phyloP scores from a whole-genome alignment of 768 basidiomycete species.

The Lanmaoa rubissima region DNA sequence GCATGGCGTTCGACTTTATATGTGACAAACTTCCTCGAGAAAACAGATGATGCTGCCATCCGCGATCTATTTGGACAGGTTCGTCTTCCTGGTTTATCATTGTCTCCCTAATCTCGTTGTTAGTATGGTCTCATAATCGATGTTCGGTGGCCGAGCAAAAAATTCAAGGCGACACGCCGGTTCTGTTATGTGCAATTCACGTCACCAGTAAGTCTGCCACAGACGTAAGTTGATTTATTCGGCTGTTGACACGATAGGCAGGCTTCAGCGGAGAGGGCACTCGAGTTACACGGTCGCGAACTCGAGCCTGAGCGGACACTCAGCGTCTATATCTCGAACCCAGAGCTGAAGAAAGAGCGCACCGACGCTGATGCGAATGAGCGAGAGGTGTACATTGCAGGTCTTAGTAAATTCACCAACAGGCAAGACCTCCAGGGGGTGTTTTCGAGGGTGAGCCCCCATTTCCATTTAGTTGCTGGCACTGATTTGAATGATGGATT shows the following conservation, averaged over 20 bases:
- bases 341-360: conserved; percentile 84
- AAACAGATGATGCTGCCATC: conserved; percentile 72
- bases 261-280: conserved; percentile 68
- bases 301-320: conserved; percentile 66
- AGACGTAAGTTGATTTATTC: neutral
- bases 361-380: conserved; percentile 85
- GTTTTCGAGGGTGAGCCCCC: conserved; percentile 64
- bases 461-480: neutral
- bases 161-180: conserved; percentile 85
- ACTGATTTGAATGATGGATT: neutral
- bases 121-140: conserved; percentile 93
- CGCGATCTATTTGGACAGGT: conserved; percentile 80
- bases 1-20: conserved; percentile 95
- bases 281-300: conserved; percentile 78
- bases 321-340: conserved; percentile 86
- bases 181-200: conserved; percentile 96
- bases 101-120: conserved; percentile 1
- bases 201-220: conserved; percentile 58
- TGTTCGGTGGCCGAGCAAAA: conserved; percentile 97
- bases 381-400: conserved; percentile 84
- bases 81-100: conserved; percentile 12
- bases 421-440: conserved; percentile 76
- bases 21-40: conserved; percentile 93
- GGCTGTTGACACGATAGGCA: conserved; percentile 24
- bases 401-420: conserved; percentile 74